Conservation (phyloP, 805 yeast species). For the Cyberlindnera americana region DNA sequence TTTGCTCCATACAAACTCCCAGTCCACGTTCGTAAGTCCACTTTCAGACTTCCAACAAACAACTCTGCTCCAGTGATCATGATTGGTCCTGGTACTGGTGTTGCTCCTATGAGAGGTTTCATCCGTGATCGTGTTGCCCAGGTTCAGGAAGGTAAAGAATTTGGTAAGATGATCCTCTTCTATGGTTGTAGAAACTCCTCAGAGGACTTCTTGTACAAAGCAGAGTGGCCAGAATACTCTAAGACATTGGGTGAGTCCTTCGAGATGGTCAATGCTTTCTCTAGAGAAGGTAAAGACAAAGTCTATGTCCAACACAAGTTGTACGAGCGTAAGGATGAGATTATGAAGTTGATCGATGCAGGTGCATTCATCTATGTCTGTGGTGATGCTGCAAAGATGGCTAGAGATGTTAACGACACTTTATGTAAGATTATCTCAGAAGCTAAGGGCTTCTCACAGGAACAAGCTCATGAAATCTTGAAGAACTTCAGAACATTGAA, state of each 20-base stretch:
- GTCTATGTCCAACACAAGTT: slow-evolving; percentile 86
- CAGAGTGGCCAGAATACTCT: slow-evolving; percentile 83
- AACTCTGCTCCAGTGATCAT: slow-evolving; percentile 80
- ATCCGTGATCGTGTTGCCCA: slow-evolving; percentile 77
- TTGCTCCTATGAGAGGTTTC: slow-evolving; percentile 97
- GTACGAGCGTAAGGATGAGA: slow-evolving; percentile 42
- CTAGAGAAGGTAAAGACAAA: slow-evolving; percentile 63
- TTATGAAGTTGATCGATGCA: slow-evolving; percentile 44
- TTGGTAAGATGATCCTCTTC: slow-evolving; percentile 76
- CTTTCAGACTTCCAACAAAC: slow-evolving; percentile 88
- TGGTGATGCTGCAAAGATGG: slow-evolving; percentile 96
- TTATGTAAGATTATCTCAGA: slow-evolving; percentile 58
- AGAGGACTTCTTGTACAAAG: slow-evolving; percentile 81
- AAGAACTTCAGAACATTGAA: slow-evolving; percentile 79
- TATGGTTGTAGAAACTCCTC: slow-evolving; percentile 80
- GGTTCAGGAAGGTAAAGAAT: slow-evolving; percentile 41
- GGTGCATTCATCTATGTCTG: slow-evolving; percentile 94
- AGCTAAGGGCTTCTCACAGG: slow-evolving; percentile 59
- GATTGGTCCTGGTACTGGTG: slow-evolving; percentile 99
- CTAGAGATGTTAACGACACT: slow-evolving; percentile 82
- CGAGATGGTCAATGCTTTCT: slow-evolving; percentile 79
- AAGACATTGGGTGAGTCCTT: slow-evolving; percentile 52
- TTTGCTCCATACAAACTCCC: slow-evolving; percentile 58
- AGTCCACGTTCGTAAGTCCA: slow-evolving; percentile 90
- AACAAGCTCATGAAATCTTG: slow-evolving; percentile 70